A percentile compares a stretch with the other conserved stretches of the same genome.
Conservation (phyloP, 2,329 filamentous ascomycete species). For the Botryotinia narcissicola region DNA sequence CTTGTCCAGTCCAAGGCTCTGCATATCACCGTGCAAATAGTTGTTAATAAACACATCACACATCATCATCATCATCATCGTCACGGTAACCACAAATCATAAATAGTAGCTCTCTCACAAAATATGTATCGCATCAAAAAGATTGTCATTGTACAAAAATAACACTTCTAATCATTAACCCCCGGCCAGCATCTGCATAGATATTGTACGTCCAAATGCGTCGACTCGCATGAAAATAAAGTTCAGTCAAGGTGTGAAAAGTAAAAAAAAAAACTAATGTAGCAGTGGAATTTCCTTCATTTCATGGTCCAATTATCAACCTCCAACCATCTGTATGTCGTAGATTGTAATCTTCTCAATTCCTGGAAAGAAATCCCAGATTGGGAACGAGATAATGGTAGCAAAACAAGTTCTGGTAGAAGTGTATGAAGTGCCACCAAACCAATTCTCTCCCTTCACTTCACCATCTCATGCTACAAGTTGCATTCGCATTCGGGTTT, state of each 20-base stretch:
- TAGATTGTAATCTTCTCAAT: not conserved
- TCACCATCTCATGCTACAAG: not conserved
- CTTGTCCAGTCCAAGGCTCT: not conserved
- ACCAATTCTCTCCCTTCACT: constrained; percentile 19
- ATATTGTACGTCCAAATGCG: constrained; percentile 13
- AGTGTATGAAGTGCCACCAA: constrained; percentile 35
- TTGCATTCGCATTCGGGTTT: constrained; percentile 13
- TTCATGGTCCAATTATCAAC: not conserved
- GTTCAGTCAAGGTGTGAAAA: not conserved
- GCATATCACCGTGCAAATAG: not conserved
- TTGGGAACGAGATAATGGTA: constrained; percentile 21
- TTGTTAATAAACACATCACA: constrained; percentile 1
- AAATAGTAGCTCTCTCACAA: not conserved
- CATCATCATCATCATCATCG: not conserved
- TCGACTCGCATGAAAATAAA: constrained; percentile 12
- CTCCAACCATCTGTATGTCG: not conserved
- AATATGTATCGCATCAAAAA: not conserved
- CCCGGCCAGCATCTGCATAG: not conserved
- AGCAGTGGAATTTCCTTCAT: not conserved
- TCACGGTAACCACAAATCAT: not conserved
- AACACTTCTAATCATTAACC: constrained; percentile 2
- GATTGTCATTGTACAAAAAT: not conserved
- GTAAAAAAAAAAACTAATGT: constrained; percentile 8
- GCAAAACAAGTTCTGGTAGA: constrained; percentile 33
- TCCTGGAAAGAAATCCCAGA: not conserved